phyloP scores from a whole-genome alignment of 1,139 yeast genomes.

The Magnusiomyces fungicola region DNA sequence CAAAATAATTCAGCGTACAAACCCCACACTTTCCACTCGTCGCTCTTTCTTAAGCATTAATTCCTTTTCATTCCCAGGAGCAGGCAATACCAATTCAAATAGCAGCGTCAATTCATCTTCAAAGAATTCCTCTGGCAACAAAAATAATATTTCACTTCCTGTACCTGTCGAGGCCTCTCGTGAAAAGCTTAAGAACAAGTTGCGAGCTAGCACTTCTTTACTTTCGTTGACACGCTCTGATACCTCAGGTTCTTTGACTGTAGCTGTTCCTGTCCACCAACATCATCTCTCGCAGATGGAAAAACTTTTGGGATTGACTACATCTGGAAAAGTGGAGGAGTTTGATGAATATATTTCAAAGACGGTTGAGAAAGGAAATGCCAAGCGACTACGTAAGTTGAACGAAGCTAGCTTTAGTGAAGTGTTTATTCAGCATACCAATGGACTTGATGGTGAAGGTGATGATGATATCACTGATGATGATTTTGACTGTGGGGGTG shows the following conservation, averaged over 20 bases:
- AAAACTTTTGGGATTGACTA: slow-evolving; percentile 33
- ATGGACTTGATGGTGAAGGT: not conserved
- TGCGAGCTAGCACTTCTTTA: slow-evolving; percentile 47
- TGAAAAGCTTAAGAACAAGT: slow-evolving; percentile 46
- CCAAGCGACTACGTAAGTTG: slow-evolving; percentile 28
- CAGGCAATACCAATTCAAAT: not conserved
- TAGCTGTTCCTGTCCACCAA: slow-evolving; percentile 25
- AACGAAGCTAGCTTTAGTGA: slow-evolving; percentile 44
- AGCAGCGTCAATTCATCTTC: not conserved
- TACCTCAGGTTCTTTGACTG: slow-evolving; percentile 20
- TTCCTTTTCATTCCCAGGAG: slow-evolving; percentile 1
- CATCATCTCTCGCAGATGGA: slow-evolving; percentile 28
- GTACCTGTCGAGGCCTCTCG: slow-evolving; percentile 49
- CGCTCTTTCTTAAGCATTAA: not conserved
- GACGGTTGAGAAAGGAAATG: slow-evolving; percentile 18
- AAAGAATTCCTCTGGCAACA: slow-evolving; percentile 9
- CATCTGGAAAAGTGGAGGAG: slow-evolving; percentile 21
- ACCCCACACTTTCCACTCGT: not conserved
- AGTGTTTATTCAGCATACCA: slow-evolving; percentile 31
- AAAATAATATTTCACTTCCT: slow-evolving; percentile 48
- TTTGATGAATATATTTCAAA: slow-evolving; percentile 28
- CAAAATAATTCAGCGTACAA: not conserved
- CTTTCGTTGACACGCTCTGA: slow-evolving; percentile 33
- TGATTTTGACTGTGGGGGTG: too few species aligned
- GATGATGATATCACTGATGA: too few species aligned